These are phyloP conservation scores for Lizonia empirigonia DNA, from an alignment of 2,329 filamentous ascomycete species.

Conservation along the genomic window DNA sequence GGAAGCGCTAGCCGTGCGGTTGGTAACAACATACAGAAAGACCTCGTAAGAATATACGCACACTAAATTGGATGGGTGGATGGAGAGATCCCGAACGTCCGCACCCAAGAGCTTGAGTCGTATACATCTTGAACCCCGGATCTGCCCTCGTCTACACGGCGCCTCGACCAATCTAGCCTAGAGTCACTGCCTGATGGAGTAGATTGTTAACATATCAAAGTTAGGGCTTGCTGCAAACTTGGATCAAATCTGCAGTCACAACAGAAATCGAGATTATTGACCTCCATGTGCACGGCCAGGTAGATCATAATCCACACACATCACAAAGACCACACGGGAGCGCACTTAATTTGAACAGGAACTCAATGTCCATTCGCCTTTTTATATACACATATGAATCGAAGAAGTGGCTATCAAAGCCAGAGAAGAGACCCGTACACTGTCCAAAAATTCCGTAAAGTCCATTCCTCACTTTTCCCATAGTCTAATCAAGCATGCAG, in stretches of 20 bases:
- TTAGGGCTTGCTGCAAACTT: too few relatives aligned
- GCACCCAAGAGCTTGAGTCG: background rate
- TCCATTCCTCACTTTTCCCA: too few relatives aligned
- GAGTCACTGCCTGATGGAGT: too few relatives aligned
- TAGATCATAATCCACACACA: background rate
- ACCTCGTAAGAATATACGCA: background rate
- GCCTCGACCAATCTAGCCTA: background rate
- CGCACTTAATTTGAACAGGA: background rate
- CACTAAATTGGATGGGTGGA: background rate
- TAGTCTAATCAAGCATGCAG: background rate
- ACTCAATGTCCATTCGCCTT: conserved; percentile 8
- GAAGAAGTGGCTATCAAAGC: conserved; percentile 1
- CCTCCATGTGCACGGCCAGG: too few relatives aligned
- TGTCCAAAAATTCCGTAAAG: too few relatives aligned
- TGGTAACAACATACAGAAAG: background rate
- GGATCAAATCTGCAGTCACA: too few relatives aligned
- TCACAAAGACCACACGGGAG: background rate
- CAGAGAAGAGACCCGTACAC: conserved; percentile 1
- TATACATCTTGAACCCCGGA: background rate
- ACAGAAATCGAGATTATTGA: too few relatives aligned
- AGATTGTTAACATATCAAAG: too few relatives aligned
- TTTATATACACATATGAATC: conserved; percentile 21
- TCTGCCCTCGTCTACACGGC: background rate
- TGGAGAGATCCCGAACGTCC: background rate
- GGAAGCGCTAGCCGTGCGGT: background rate